These are phyloP conservation scores for Calonectria pseudoreteaudii DNA, from an alignment of 2,329 filamentous ascomycete species.

Conservation along the genomic window DNA sequence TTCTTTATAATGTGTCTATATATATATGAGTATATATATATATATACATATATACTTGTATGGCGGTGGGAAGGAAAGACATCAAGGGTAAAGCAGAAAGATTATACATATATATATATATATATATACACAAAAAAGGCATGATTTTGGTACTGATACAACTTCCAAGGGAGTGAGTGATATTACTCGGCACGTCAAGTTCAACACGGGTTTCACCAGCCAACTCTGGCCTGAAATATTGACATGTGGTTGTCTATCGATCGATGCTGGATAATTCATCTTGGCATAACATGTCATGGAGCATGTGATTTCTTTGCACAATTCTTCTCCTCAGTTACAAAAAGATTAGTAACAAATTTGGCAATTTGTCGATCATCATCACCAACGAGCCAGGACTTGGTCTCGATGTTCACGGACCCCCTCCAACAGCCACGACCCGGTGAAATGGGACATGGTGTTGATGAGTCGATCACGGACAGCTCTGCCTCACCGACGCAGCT, in stretches of 20 bases:
- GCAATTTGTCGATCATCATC: neutral
- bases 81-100: constrained; percentile 19
- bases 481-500: neutral
- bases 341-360: neutral
- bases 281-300: neutral
- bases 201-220: neutral
- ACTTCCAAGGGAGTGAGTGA: neutral
- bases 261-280: neutral
- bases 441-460: neutral
- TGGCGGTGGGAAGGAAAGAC: constrained; percentile 5
- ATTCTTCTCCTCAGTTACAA: neutral
- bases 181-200: neutral
- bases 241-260: neutral
- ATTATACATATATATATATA: constrained; percentile 22
- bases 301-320: neutral
- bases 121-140: constrained; percentile 23
- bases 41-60: constrained; percentile 29
- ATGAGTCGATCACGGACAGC: neutral
- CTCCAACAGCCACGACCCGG: neutral
- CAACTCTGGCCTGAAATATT: neutral
- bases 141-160: neutral
- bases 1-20: constrained; percentile 31
- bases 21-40: too few species aligned
- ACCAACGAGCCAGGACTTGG: neutral
- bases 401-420: constrained; percentile 1